A percentile compares a stretch with the other conserved stretches of the same genome.
Evolutionary conservation across 768 basidiomycete species (phyloP).

Genomic region (Leccinum subgranulosum): DNA sequence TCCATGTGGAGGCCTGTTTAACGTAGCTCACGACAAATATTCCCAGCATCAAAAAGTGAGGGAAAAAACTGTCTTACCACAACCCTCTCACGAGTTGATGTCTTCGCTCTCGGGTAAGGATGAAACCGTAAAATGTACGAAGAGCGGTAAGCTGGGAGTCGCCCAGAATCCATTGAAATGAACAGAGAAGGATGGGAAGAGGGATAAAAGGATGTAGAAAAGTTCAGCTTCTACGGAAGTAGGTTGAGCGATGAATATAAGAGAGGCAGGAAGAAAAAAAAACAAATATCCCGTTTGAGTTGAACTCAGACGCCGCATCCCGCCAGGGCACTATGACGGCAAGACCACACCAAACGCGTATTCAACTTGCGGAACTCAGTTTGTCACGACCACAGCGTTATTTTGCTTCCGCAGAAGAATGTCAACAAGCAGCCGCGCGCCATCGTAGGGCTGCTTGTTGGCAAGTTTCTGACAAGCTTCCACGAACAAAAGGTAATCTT

Average conservation of each 20-base stretch:
- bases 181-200: not conserved
- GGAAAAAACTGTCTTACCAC: conserved; percentile 14
- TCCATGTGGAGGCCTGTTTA: conserved; percentile 5
- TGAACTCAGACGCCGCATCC: conserved; percentile 18
- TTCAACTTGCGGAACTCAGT: conserved; percentile 16
- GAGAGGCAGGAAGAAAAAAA: conserved; percentile 1
- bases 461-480: not conserved
- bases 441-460: not conserved
- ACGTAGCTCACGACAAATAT: conserved; percentile 3
- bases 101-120: conserved; percentile 27
- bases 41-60: conserved; percentile 4
- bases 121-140: conserved; percentile 29
- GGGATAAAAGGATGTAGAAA: not conserved
- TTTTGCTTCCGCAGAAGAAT: conserved; percentile 16
- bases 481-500: conserved; percentile 8
- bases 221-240: not conserved
- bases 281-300: conserved; percentile 11
- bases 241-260: not conserved
- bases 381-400: conserved; percentile 12
- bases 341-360: conserved; percentile 27
- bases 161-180: conserved; percentile 13
- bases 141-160: conserved; percentile 27
- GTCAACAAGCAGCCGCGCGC: not conserved
- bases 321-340: conserved; percentile 26
- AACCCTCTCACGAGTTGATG: conserved; percentile 23